Evolutionary conservation across 2,329 filamentous ascomycete species (phyloP).

Genomic region (Huntiella savannae): DNA sequence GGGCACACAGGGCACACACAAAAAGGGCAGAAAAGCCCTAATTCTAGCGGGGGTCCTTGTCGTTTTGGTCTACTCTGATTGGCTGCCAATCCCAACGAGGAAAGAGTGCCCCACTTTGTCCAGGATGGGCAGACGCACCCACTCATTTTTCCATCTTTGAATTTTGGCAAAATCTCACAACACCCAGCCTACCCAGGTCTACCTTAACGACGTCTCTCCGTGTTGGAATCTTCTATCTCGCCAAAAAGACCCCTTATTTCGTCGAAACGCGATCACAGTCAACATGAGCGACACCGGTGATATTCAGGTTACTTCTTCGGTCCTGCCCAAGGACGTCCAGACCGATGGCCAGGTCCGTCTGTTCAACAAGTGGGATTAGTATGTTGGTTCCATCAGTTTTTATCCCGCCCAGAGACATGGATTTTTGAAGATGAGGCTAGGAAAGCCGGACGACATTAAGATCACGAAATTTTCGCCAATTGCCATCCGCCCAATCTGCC

Average conservation of each 20-base stretch:
- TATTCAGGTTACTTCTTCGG: constrained; percentile 71
- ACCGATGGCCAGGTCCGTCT: constrained; percentile 89
- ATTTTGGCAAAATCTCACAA: constrained; percentile 12
- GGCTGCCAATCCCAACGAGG: constrained; percentile 19
- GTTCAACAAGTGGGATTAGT: constrained; percentile 90
- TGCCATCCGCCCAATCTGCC: too few species aligned
- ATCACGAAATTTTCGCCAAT: too few species aligned
- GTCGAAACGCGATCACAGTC: constrained; percentile 12
- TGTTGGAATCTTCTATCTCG: constrained; percentile 17
- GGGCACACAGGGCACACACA: constrained; percentile 12
- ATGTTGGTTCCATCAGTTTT: constrained; percentile 8
- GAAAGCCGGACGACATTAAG: too few species aligned
- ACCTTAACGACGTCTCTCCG: constrained; percentile 12
- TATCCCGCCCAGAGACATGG: background rate
- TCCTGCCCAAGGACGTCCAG: constrained; percentile 84
- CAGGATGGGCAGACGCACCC: constrained; percentile 11
- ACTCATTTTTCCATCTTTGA: constrained; percentile 12
- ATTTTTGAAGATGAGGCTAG: too few species aligned
- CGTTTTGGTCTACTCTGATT: constrained; percentile 19
- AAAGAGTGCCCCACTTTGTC: constrained; percentile 17
- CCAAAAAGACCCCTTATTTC: constrained; percentile 17
- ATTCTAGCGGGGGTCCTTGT: constrained; percentile 18
- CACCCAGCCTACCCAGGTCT: constrained; percentile 10
- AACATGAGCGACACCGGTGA: constrained; percentile 90
- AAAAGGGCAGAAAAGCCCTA: constrained; percentile 26